Evolutionary conservation across 2,329 filamentous ascomycete genomes (phyloP).

Genomic region (Cryphonectria carpinicola): DNA sequence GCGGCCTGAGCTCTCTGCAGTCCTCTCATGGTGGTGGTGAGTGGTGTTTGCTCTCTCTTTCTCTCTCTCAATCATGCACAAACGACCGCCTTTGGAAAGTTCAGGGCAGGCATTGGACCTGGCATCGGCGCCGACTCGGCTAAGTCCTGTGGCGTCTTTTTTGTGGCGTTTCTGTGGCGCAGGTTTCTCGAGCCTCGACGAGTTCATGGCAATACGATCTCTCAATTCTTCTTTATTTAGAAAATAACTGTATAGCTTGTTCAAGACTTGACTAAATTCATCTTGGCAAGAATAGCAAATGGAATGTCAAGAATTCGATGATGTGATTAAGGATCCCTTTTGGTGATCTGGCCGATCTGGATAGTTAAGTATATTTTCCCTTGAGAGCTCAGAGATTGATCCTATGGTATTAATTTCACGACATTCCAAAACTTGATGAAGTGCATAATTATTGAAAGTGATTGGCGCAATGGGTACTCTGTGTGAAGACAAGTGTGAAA

Average conservation of each 20-base stretch:
- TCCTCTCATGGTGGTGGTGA: constrained; percentile 21
- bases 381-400: neutral
- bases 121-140: neutral
- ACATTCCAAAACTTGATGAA: too few species aligned
- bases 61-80: neutral
- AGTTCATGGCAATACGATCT: neutral
- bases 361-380: neutral
- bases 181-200: neutral
- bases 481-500: neutral
- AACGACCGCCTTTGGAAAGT: neutral
- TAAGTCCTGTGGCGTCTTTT: neutral
- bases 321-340: neutral
- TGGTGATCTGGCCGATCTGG: neutral
- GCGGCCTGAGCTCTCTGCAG: constrained; percentile 21
- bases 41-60: neutral
- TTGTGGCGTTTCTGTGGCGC: neutral
- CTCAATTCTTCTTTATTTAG: neutral
- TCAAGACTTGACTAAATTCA: rapidly evolving
- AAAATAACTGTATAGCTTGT: neutral
- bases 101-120: neutral
- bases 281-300: neutral
- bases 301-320: neutral
- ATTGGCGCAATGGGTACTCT: too few species aligned
- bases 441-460: too few species aligned
- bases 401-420: neutral